phyloP scores from a whole-genome alignment of 2,329 filamentous ascomycete species.

The Acephala macrosclerotiorum region DNA sequence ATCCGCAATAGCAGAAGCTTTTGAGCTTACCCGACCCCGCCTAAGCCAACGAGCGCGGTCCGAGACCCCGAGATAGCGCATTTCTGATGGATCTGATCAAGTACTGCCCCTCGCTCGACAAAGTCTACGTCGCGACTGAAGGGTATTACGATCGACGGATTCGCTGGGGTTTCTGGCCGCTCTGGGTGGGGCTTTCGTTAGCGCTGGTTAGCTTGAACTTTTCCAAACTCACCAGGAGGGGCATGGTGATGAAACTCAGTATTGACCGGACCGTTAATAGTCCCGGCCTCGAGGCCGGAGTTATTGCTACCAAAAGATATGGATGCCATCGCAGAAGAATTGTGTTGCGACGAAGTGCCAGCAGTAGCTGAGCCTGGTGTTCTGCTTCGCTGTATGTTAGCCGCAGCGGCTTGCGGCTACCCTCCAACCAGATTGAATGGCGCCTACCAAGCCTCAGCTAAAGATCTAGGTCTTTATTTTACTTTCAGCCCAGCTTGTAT shows the following conservation, averaged over 20 bases:
- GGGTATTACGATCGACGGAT: constrained; percentile 33
- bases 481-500: constrained; percentile 16
- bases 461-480: constrained; percentile 9
- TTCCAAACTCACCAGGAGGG: constrained; percentile 35
- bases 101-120: constrained; percentile 28
- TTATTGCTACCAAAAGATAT: constrained; percentile 32
- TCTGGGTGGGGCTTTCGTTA: constrained; percentile 33
- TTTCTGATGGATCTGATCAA: constrained; percentile 40
- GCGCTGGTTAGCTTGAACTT: constrained; percentile 33
- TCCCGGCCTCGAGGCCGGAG: constrained; percentile 34
- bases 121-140: constrained; percentile 36
- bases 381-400: constrained; percentile 31
- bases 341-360: constrained; percentile 26
- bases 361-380: constrained; percentile 27
- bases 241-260: constrained; percentile 32
- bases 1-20: no score
- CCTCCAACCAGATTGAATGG: constrained; percentile 26
- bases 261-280: constrained; percentile 34
- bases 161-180: constrained; percentile 32
- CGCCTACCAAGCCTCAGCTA: constrained; percentile 22
- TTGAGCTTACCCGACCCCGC: constrained; percentile 21
- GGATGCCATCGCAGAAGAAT: constrained; percentile 31
- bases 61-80: constrained; percentile 31
- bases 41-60: constrained; percentile 23
- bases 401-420: constrained; percentile 25